Conservation (phyloP, 371 early-diverging fungal species). For the Mucor velutinosus region DNA sequence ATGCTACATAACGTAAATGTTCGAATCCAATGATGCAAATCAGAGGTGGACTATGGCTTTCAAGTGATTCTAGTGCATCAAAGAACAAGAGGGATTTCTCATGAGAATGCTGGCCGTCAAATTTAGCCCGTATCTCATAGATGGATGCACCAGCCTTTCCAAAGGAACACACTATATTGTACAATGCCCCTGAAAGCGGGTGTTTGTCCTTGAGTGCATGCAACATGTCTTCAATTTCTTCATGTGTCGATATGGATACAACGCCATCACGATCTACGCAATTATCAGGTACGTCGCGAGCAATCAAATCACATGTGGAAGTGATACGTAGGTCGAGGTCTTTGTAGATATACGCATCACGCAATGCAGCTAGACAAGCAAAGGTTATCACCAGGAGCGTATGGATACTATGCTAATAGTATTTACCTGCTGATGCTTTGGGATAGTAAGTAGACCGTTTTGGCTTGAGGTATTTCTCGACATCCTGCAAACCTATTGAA, state of each 20-base stretch:
- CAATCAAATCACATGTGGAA: background rate
- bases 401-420: background rate
- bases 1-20: constrained; percentile 13
- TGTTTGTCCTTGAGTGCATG: background rate
- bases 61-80: background rate
- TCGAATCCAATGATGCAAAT: constrained; percentile 14
- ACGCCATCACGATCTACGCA: background rate
- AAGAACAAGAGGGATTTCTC: background rate
- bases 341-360: background rate
- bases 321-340: background rate
- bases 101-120: background rate
- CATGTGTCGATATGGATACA: background rate
- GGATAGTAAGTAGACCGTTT: constrained; percentile 7
- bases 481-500: background rate
- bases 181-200: background rate
- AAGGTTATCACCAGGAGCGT: background rate
- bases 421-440: constrained; percentile 16
- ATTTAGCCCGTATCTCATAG: background rate
- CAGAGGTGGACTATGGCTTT: constrained; percentile 1
- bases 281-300: background rate
- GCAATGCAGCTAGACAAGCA: background rate
- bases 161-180: background rate
- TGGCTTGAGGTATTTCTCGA: background rate
- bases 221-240: background rate
- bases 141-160: background rate